These are phyloP conservation scores for Didymellaceae sp. DNA, from an alignment of 2,329 filamentous ascomycete genomes.

Conservation along the genomic window DNA sequence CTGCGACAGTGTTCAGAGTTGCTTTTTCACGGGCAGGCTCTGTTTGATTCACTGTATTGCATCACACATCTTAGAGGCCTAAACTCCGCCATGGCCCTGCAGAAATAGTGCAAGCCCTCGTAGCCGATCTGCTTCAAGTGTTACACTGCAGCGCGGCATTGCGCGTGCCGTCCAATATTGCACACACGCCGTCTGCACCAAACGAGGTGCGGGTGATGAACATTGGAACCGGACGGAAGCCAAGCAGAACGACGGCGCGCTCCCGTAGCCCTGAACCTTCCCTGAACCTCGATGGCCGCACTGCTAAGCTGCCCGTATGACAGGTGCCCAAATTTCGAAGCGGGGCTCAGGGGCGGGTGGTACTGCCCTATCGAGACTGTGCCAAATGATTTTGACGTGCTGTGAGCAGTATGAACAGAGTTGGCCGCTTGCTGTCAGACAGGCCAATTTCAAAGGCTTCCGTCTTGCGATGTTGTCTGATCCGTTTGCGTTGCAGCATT, in stretches of 20 bases:
- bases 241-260: slow-evolving; percentile 29
- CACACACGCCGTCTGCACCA: slow-evolving; percentile 10
- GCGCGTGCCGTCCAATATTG: slow-evolving; percentile 15
- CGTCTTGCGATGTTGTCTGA: not conserved
- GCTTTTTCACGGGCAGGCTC: slow-evolving; percentile 9
- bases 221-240: slow-evolving; percentile 27
- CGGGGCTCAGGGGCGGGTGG: slow-evolving; percentile 29
- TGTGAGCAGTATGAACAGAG: not conserved
- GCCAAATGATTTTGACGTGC: not conserved
- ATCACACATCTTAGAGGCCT: slow-evolving; percentile 8
- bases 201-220: slow-evolving; percentile 27
- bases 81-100: slow-evolving; percentile 16
- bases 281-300: slow-evolving; percentile 28
- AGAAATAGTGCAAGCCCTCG: slow-evolving; percentile 8
- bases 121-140: slow-evolving; percentile 9
- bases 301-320: slow-evolving; percentile 25
- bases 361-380: slow-evolving; percentile 1
- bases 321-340: slow-evolving; percentile 21
- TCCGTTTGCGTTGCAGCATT: not conserved
- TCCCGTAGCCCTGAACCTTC: slow-evolving; percentile 31
- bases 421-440: not conserved
- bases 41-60: slow-evolving; percentile 14
- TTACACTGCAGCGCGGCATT: slow-evolving; percentile 18
- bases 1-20: slow-evolving; percentile 13
- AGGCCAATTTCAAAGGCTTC: not conserved